Evolutionary conservation across 2,329 filamentous ascomycete species (phyloP).

Genomic region (Neonectria hederae): DNA sequence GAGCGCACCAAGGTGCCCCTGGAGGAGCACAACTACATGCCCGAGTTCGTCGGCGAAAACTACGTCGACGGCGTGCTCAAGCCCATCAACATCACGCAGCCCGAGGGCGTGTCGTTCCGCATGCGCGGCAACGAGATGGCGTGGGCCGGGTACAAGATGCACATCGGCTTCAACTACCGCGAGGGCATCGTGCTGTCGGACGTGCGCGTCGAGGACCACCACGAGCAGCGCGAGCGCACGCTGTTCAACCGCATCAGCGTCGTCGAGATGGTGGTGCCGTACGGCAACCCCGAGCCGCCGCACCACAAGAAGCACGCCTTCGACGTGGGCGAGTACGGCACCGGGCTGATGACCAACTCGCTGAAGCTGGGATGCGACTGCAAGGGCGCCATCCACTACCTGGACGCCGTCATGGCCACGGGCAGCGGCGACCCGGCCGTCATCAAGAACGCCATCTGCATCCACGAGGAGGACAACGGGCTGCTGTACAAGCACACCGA

Average conservation of each 20-base stretch:
- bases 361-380: slow-evolving; percentile 84
- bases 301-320: slow-evolving; percentile 86
- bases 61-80: slow-evolving; percentile 50
- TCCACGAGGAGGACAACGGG: slow-evolving; percentile 70
- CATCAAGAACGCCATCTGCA: slow-evolving; percentile 95
- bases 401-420: slow-evolving; percentile 88
- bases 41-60: slow-evolving; percentile 47
- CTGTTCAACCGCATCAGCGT: slow-evolving; percentile 75
- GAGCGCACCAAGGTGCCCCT: slow-evolving; percentile 56
- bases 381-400: slow-evolving; percentile 91
- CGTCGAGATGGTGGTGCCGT: slow-evolving; percentile 77
- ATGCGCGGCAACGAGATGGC: slow-evolving; percentile 60
- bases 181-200: slow-evolving; percentile 78
- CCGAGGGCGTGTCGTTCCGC: slow-evolving; percentile 53
- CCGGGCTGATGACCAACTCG: slow-evolving; percentile 85
- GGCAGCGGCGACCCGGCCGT: slow-evolving; percentile 78
- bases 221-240: slow-evolving; percentile 56
- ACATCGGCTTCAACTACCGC: slow-evolving; percentile 76
- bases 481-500: slow-evolving; percentile 74
- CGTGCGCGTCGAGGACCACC: slow-evolving; percentile 67
- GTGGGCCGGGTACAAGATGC: slow-evolving; percentile 75
- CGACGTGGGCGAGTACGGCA: slow-evolving; percentile 82
- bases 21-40: slow-evolving; percentile 51
- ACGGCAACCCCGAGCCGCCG: slow-evolving; percentile 81
- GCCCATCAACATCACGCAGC: slow-evolving; percentile 53